Evolutionary conservation across 1,139 yeast genomes (phyloP), one percentile per base, ranked within the genome.

Genomic region (Lodderomyces metapsilosis): DNA sequence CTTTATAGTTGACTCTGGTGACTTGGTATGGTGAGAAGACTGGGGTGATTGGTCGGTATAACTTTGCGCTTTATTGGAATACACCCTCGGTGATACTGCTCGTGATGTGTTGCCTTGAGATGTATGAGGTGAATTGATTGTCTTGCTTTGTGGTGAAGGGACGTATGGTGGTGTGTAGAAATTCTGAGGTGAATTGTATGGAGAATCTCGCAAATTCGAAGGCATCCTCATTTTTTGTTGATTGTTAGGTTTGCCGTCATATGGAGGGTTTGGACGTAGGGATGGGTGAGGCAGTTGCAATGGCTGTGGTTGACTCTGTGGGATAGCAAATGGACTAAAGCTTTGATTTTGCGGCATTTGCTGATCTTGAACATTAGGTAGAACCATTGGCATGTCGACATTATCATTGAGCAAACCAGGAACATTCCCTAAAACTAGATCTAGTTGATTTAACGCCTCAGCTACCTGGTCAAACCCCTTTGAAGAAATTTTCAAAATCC

Each of bases 401-500:
- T 61, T 60, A 39, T 76, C 83, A 36, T 67, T 71, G 34, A 82
- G 59, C 27, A 84, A 60, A 0, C 88, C 91, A 0, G 91, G 91
- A 25, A 85, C 76, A 47, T 83, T 87, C 28, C 69, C 66, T 40
- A 84, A 61, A 6, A 85, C 73, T 52, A 80, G 68, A 57, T 87
- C 92, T 45, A 88, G 74, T 53, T 82, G 77, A 41, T 68, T 66
- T 41, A 88, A 64, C 0, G 95, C 95, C 44, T 75, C 79, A 13
- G 79, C 79, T 28, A 86, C 88, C 48, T 85, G 88, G 36, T 78
- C 85, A 56, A 87, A 88, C 12, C 88, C 85, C 46, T 81, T 80
- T 2, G 91, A 78, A 13, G 87, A 78, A 21, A 83, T 81, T 53
- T 84, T 80, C 40, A 91, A 62, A 11, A 82, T 75, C 84, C 88